These are phyloP conservation scores for Podospora pseudocomata DNA, from an alignment of 495 filamentous ascomycete species.

Conservation along the genomic window DNA sequence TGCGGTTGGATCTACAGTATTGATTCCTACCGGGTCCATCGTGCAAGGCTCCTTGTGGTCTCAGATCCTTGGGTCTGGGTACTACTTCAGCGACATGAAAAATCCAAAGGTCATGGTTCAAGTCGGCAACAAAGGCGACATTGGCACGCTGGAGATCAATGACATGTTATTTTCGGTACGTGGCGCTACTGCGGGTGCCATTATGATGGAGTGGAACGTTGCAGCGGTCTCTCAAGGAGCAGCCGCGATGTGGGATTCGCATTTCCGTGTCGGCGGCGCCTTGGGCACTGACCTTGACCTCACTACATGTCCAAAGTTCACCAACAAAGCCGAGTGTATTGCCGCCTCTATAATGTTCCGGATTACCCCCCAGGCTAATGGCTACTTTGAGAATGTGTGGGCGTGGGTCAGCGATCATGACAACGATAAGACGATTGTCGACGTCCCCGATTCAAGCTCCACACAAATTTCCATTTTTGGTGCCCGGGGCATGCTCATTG, in stretches of 20 bases:
- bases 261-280: slow-evolving; percentile 22
- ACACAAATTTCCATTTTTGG: slow-evolving; percentile 56
- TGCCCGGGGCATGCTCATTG: slow-evolving; percentile 73
- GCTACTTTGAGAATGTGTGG: slow-evolving; percentile 89
- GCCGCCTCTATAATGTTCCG: slow-evolving; percentile 69
- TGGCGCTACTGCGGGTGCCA: slow-evolving; percentile 72
- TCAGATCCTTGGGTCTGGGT: slow-evolving; percentile 37
- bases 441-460: slow-evolving; percentile 7
- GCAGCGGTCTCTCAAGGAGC: not conserved
- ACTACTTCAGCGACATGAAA: slow-evolving; percentile 46
- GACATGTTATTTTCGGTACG: slow-evolving; percentile 73
- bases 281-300: slow-evolving; percentile 64
- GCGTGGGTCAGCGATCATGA: slow-evolving; percentile 91
- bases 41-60: slow-evolving; percentile 50
- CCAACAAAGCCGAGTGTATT: slow-evolving; percentile 41
- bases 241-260: slow-evolving; percentile 18
- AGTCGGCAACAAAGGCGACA: slow-evolving; percentile 69
- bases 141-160: slow-evolving; percentile 73
- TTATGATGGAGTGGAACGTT: slow-evolving; percentile 87
- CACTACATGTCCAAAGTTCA: slow-evolving; percentile 50
- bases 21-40: slow-evolving; percentile 48
- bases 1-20: slow-evolving; percentile 35
- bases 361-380: slow-evolving; percentile 62
- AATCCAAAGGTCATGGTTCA: slow-evolving; percentile 67
- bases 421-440: slow-evolving; percentile 60